Conservation (phyloP, 208 protist species). For the Acanthamoeba lenticulata region DNA sequence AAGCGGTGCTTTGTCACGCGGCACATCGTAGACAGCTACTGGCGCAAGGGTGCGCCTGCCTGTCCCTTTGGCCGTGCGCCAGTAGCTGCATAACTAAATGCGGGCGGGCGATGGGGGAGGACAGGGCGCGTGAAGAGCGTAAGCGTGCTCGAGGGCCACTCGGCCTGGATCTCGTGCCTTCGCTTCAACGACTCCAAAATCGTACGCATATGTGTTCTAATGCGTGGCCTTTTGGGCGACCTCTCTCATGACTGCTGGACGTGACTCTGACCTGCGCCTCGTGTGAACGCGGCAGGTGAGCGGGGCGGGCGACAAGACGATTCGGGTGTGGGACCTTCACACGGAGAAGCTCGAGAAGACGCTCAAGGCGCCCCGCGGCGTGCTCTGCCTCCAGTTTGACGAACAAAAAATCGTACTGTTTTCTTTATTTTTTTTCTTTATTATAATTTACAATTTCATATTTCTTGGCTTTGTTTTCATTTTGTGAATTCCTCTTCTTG, state of each 20-base stretch:
- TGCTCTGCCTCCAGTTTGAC: constrained; percentile 55
- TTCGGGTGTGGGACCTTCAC: constrained; percentile 23
- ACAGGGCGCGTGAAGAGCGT: constrained; percentile 31
- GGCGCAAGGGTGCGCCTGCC: neutral
- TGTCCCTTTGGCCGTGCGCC: neutral
- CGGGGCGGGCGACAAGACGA: constrained; percentile 49
- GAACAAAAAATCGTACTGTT: constrained; percentile 41
- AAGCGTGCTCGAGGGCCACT: constrained; percentile 36
- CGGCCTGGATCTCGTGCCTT: constrained; percentile 48
- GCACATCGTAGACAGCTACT: neutral
- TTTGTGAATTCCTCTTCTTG: neutral
- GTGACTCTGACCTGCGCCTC: too few relatives aligned
- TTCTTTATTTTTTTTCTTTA: neutral
- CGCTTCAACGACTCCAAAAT: constrained; percentile 30
- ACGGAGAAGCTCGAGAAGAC: constrained; percentile 30
- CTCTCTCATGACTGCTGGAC: too few relatives aligned
- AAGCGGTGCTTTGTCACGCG: neutral
- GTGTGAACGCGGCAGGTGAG: neutral
- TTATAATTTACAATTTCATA: neutral
- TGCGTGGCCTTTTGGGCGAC: neutral
- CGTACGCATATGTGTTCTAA: neutral
- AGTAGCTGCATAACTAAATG: neutral
- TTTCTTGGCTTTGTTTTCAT: neutral
- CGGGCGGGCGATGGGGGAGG: too few relatives aligned
- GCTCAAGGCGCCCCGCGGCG: constrained; percentile 18